Evolutionary conservation across 345 rosid genomes (phyloP).

Genomic region (Eucalyptus marginata): DNA sequence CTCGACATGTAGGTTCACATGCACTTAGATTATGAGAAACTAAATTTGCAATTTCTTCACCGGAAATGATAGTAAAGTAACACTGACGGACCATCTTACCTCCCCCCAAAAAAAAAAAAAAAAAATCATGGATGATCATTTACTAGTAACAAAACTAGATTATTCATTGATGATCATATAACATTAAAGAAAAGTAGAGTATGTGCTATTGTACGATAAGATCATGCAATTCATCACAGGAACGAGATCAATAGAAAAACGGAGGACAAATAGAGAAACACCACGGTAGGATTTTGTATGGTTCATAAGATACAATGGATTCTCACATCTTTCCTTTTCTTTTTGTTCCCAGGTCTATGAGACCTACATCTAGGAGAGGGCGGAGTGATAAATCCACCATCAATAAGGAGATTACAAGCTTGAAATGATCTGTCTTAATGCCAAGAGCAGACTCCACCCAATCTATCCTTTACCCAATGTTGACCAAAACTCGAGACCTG

Average conservation of each 20-base stretch:
- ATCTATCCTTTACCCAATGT: background rate
- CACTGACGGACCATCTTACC: background rate
- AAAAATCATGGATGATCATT: background rate
- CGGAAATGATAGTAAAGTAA: background rate
- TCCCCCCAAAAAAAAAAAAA: no score
- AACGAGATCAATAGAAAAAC: background rate
- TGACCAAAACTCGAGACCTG: background rate
- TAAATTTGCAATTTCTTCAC: background rate
- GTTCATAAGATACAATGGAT: no score
- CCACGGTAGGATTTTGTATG: background rate
- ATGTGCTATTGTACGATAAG: background rate
- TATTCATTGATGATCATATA: background rate
- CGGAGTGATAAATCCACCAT: background rate
- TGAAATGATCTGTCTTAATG: background rate
- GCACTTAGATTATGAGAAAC: background rate
- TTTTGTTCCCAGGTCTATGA: background rate
- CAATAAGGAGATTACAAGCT: background rate
- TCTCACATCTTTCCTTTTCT: no score
- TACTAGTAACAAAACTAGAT: background rate
- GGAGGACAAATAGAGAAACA: background rate
- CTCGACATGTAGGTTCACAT: background rate
- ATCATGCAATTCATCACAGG: background rate
- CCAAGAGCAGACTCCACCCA: background rate
- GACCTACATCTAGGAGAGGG: background rate
- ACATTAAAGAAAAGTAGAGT: background rate